Evolutionary conservation across 345 rosid species (phyloP).

Genomic region (Rhodamnia rubescens): DNA sequence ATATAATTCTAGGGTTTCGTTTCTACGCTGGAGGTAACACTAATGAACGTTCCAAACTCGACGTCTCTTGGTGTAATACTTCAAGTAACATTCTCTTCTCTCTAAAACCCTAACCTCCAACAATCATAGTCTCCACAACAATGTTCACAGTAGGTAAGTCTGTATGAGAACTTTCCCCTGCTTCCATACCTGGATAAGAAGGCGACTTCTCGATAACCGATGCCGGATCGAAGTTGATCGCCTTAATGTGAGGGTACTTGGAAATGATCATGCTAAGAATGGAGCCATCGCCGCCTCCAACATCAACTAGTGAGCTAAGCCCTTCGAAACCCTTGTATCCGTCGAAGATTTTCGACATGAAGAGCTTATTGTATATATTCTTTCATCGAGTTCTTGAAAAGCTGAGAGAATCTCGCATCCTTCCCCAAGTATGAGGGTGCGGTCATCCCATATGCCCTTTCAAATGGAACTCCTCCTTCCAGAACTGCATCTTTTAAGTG

Average conservation of each 20-base stretch:
- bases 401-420: slow-evolving; percentile 21
- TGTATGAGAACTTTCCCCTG: not conserved
- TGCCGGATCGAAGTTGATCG: slow-evolving; percentile 39
- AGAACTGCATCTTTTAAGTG: slow-evolving; percentile 32
- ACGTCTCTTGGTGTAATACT: too few species aligned
- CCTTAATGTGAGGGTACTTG: slow-evolving; percentile 28
- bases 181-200: slow-evolving; percentile 17
- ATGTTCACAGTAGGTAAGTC: not conserved
- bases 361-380: slow-evolving; percentile 32
- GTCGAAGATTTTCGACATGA: slow-evolving; percentile 26
- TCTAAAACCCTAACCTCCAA: too few species aligned
- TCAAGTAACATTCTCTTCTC: too few species aligned
- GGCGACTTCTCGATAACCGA: slow-evolving; percentile 16
- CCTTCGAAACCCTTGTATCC: slow-evolving; percentile 33
- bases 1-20: too few species aligned
- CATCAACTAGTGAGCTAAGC: slow-evolving; percentile 34
- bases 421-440: slow-evolving; percentile 9
- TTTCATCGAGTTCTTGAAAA: slow-evolving; percentile 24
- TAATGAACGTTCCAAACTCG: too few species aligned
- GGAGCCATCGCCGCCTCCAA: slow-evolving; percentile 54
- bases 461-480: slow-evolving; percentile 34
- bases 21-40: too few species aligned
- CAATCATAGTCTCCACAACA: not conserved
- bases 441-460: slow-evolving; percentile 19
- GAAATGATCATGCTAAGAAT: slow-evolving; percentile 33